Base-by-base conservation (phyloP, 345 rosid genomes). In the Erucastrum elatum region DNA sequence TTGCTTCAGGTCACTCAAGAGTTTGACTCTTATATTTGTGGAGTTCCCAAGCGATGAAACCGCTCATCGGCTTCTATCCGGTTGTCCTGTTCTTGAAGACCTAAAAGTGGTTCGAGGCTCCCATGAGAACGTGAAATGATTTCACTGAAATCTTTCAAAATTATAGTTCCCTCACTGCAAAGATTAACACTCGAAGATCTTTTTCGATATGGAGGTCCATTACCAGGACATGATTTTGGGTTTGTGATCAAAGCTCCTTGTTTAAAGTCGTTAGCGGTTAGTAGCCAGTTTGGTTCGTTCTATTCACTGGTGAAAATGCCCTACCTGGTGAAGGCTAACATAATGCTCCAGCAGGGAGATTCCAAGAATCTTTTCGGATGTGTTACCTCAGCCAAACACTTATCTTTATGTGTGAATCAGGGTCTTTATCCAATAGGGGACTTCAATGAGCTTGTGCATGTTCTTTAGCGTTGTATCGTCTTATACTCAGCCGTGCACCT, bases 401-500 rank as follows among this genome's bases (percentile, higher is more conserved):
- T 51, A 13, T 51, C 17, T 21, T 51, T 51, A 51, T 51, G 56
- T 51, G 8, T 51, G 15, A 51, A n/a, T 7, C 53, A 44, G 53
- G 53, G 12, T 17, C 12, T 27, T 8, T 53, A 39, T 74, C 37
- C 64, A 2, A 33, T 29, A 12, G 27, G 39, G 15, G 55, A 13
- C 55, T 74, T 74, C 37, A 2, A 13, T 34, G 64, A 53, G 27
- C 71, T 74, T 0, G 53, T 34, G 1, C 51, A 5, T 74, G 77
- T 35, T 65, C 64, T 53, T 17, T 4, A 2, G 4, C 3, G 64
- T 34, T 55, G 64, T 64, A 2, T 16, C 25, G 10, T 34, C 53
- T 51, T 37, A 12, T 74, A 34, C 17, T 75, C 55, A 13, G 4
- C 10, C 12, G 82, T 74, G 78, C 78, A 2, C 82, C 82, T 15